Conservation (phyloP, 371 early-diverging fungal genomes). For the Batrachochytrium dendrobatidis region DNA sequence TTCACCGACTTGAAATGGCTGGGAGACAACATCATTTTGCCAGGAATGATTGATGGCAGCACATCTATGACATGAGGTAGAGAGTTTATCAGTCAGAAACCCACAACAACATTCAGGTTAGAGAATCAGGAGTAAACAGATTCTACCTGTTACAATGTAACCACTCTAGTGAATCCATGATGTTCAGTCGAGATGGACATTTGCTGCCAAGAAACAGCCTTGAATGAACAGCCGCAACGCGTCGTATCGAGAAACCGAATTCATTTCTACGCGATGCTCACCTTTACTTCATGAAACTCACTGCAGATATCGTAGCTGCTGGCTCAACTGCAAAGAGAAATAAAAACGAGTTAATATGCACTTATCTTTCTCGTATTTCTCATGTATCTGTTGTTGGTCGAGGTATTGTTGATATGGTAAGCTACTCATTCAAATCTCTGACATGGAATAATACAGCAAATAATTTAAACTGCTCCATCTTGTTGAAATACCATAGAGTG, state of each 20-base stretch:
- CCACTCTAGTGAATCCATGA: background rate
- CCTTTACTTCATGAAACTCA: too few species aligned
- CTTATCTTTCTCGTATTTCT: constrained; percentile 24
- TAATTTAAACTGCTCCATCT: background rate
- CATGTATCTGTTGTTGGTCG: constrained; percentile 29
- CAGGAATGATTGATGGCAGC: background rate
- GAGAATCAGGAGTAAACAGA: too few species aligned
- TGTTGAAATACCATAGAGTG: constrained; percentile 10
- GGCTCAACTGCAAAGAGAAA: background rate
- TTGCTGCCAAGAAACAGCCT: too few species aligned
- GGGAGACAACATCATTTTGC: background rate
- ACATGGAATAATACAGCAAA: background rate
- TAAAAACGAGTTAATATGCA: constrained; percentile 15
- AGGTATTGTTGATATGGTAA: constrained; percentile 26
- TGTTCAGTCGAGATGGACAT: too few species aligned
- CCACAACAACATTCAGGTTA: too few species aligned
- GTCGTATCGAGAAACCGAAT: too few species aligned
- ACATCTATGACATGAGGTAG: background rate
- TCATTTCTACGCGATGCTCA: too few species aligned
- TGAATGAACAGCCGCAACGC: too few species aligned
- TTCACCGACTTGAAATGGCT: constrained; percentile 2
- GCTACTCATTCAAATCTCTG: background rate
- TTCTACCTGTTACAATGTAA: constrained; percentile 1
- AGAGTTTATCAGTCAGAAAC: too few species aligned
- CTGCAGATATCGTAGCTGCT: constrained; percentile 4